These are phyloP conservation scores for Penicillium thymicola DNA, from an alignment of 2,329 filamentous ascomycete genomes.

Conservation along the genomic window DNA sequence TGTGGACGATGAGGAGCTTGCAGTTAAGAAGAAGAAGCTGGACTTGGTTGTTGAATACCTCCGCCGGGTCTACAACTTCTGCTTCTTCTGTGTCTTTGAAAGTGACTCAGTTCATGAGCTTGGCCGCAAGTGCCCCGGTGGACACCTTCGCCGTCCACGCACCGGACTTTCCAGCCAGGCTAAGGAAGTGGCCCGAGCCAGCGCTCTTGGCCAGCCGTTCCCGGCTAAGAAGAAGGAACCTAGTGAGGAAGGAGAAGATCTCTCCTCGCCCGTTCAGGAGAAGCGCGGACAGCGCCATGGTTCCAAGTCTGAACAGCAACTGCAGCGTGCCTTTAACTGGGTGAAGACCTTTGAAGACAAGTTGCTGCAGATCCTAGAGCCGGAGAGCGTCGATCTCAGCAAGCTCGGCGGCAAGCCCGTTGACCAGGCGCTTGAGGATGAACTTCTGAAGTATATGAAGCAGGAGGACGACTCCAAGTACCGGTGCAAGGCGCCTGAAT, in stretches of 20 bases:
- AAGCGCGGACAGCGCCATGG: conserved; percentile 68
- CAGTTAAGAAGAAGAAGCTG: conserved; percentile 93
- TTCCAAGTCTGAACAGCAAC: conserved; percentile 81
- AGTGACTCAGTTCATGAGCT: conserved; percentile 96
- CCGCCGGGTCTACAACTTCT: conserved; percentile 95
- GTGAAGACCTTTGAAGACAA: conserved; percentile 99
- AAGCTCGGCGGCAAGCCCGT: conserved; percentile 86
- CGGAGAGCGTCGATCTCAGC: conserved; percentile 77
- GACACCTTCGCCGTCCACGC: conserved; percentile 88
- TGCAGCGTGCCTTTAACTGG: conserved; percentile 96
- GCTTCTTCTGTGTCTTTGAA: conserved; percentile 99
- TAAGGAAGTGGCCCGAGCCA: conserved; percentile 80
- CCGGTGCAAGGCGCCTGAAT: conserved; percentile 93
- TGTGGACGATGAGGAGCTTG: conserved; percentile 80
- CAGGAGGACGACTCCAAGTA: conserved; percentile 97
- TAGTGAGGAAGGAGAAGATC: conserved; percentile 61
- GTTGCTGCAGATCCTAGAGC: conserved; percentile 85
- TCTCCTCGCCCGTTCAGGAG: conserved; percentile 64
- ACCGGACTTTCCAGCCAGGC: conserved; percentile 79
- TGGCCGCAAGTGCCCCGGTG: conserved; percentile 90
- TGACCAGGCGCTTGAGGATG: conserved; percentile 82
- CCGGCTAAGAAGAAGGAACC: conserved; percentile 74
- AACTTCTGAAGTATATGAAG: conserved; percentile 83
- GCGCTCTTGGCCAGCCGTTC: conserved; percentile 76
- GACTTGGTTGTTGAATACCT: conserved; percentile 96